Percentiles rank a stretch among this genome's conserved stretches.
Conservation (phyloP, 2,329 filamentous ascomycete species). For the Cladophialophora bantiana region DNA sequence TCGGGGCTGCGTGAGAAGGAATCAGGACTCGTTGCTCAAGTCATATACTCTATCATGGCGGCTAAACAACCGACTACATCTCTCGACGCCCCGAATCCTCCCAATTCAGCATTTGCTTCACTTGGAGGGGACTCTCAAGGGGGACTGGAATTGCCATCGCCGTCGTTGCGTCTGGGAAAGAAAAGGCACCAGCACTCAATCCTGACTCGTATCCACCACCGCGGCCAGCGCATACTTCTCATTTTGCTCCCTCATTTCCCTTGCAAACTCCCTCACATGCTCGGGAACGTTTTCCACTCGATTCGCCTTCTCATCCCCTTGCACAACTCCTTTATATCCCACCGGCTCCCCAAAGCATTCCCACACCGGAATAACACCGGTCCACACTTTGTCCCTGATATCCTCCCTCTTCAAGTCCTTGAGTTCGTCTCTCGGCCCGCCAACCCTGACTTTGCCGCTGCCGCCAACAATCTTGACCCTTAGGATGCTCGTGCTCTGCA, state of each 20-base stretch:
- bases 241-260: slow-evolving; percentile 55
- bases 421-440: slow-evolving; percentile 66
- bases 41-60: not conserved
- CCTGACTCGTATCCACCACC: slow-evolving; percentile 30
- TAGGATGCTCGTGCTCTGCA: slow-evolving; percentile 75
- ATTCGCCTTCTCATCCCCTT: slow-evolving; percentile 60
- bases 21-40: not conserved
- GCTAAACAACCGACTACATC: not conserved
- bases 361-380: slow-evolving; percentile 68
- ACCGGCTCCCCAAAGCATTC: slow-evolving; percentile 69
- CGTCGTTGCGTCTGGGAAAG: not conserved
- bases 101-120: not conserved
- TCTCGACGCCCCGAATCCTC: not conserved
- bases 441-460: slow-evolving; percentile 75
- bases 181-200: slow-evolving; percentile 9
- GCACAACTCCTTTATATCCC: slow-evolving; percentile 41
- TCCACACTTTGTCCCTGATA: slow-evolving; percentile 62
- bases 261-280: slow-evolving; percentile 65
- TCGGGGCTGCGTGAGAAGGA: not conserved
- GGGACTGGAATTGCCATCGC: not conserved
- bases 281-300: slow-evolving; percentile 47
- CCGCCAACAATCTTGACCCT: slow-evolving; percentile 72
- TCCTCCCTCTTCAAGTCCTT: slow-evolving; percentile 60
- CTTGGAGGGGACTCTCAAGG: not conserved
- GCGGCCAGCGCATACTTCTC: slow-evolving; percentile 50